Evolutionary conservation across 257 asterid genomes (phyloP).

Genomic region (Forsythia viridissima): DNA sequence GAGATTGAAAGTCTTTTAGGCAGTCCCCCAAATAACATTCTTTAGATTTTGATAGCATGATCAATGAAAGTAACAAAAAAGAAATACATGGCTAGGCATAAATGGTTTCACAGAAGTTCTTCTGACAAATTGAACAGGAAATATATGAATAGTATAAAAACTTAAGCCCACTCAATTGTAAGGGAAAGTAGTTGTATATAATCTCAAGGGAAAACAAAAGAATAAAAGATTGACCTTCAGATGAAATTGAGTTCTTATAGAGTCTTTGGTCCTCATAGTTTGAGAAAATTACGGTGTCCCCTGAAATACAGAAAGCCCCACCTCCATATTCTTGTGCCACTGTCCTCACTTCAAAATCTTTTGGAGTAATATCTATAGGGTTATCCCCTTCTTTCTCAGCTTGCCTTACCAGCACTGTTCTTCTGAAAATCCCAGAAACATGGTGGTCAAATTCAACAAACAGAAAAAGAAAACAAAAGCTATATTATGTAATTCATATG

Average conservation of each 20-base stretch:
- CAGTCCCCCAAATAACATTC: not conserved
- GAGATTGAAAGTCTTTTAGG: not conserved
- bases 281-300: conserved; percentile 68
- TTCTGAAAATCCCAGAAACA: conserved; percentile 48
- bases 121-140: not conserved
- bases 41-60: not conserved
- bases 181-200: not conserved
- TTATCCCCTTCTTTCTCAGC: conserved; percentile 53
- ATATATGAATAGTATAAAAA: not conserved
- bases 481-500: not conserved
- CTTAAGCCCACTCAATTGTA: not conserved
- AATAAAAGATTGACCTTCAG: conserved; percentile 45
- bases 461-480: not conserved
- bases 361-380: conserved; percentile 66
- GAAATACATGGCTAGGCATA: not conserved
- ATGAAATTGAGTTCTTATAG: conserved; percentile 63
- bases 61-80: conserved; percentile 7
- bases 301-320: conserved; percentile 70
- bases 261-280: conserved; percentile 91
- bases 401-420: conserved; percentile 76
- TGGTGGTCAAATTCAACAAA: conserved; percentile 13
- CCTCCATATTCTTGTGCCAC: conserved; percentile 94
- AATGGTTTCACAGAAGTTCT: not conserved
- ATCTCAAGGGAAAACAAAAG: conserved; percentile 14
- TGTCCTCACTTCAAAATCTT: conserved; percentile 83